These are phyloP conservation scores for Kwoniella sp. DNA, from an alignment of 768 basidiomycete genomes.

Conservation along the genomic window DNA sequence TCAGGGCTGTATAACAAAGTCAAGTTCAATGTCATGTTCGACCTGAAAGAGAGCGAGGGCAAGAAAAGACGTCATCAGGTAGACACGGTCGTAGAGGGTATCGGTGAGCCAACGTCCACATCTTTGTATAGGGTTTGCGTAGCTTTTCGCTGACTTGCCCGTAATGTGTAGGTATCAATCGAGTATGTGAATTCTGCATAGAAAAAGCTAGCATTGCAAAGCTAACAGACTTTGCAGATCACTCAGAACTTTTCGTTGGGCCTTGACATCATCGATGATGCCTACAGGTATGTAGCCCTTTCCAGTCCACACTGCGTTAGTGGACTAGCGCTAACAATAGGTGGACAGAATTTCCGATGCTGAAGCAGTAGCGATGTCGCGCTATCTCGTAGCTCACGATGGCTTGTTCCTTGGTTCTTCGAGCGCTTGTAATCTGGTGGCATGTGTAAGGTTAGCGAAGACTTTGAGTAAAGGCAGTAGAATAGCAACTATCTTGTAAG, in stretches of 20 bases:
- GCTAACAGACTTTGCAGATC: conserved; percentile 52
- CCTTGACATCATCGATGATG: conserved; percentile 81
- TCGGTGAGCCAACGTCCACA: conserved; percentile 66
- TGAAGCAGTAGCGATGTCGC: conserved; percentile 94
- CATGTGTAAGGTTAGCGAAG: conserved; percentile 77
- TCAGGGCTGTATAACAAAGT: conserved; percentile 96
- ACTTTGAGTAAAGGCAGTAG: conserved; percentile 68
- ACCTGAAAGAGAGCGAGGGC: conserved; percentile 87
- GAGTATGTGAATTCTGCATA: conserved; percentile 50
- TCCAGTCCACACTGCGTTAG: too few species aligned
- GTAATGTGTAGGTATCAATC: conserved; percentile 64
- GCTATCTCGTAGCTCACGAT: conserved; percentile 84
- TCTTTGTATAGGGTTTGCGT: neutral
- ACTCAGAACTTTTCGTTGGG: conserved; percentile 88
- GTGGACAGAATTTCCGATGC: conserved; percentile 84
- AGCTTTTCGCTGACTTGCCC: conserved; percentile 4
- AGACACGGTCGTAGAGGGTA: conserved; percentile 79
- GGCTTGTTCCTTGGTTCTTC: conserved; percentile 95
- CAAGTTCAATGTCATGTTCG: conserved; percentile 92
- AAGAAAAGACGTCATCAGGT: conserved; percentile 73
- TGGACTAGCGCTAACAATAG: too few species aligned
- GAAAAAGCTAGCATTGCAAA: neutral
- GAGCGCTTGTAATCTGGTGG: conserved; percentile 93
- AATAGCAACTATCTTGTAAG: conserved; percentile 82
- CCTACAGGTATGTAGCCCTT: conserved; percentile 65